phyloP scores from a whole-genome alignment of 192 early-diverging fungal species.

The Umbelopsis sp. region DNA sequence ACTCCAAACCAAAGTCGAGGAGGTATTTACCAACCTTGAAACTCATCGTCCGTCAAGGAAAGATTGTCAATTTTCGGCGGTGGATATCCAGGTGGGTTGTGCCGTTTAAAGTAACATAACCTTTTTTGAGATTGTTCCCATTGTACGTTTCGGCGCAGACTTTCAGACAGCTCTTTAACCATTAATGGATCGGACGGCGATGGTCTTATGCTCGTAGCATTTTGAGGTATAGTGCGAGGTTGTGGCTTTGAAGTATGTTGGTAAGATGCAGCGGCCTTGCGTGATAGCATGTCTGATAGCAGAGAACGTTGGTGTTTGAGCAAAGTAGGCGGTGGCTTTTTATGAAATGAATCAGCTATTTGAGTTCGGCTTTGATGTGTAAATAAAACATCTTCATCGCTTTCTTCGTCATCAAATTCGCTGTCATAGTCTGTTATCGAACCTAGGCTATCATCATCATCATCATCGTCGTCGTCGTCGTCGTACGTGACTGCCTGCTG shows the following conservation, averaged over 20 bases:
- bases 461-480: not conserved
- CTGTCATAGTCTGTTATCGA: slow-evolving; percentile 13
- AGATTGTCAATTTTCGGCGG: not conserved
- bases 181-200: slow-evolving; percentile 4
- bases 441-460: slow-evolving; percentile 4
- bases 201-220: not conserved
- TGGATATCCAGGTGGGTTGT: not conserved
- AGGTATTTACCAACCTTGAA: not conserved
- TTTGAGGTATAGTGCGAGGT: not conserved
- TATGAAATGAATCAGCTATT: not conserved
- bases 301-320: slow-evolving; percentile 11
- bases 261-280: not conserved
- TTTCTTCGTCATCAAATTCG: not conserved
- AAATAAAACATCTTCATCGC: slow-evolving; percentile 6
- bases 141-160: not conserved
- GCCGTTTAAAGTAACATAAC: slow-evolving; percentile 10
- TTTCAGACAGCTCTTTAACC: slow-evolving; percentile 19
- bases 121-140: slow-evolving; percentile 27
- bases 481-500: not conserved
- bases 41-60: slow-evolving; percentile 4
- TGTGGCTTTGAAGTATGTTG: not conserved
- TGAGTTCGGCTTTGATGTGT: not conserved
- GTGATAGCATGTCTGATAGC: slow-evolving; percentile 16
- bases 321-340: slow-evolving; percentile 1
- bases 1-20: too few relatives aligned